phyloP scores from a whole-genome alignment of 2,329 filamentous ascomycete species.

The Cadophora gregata region DNA sequence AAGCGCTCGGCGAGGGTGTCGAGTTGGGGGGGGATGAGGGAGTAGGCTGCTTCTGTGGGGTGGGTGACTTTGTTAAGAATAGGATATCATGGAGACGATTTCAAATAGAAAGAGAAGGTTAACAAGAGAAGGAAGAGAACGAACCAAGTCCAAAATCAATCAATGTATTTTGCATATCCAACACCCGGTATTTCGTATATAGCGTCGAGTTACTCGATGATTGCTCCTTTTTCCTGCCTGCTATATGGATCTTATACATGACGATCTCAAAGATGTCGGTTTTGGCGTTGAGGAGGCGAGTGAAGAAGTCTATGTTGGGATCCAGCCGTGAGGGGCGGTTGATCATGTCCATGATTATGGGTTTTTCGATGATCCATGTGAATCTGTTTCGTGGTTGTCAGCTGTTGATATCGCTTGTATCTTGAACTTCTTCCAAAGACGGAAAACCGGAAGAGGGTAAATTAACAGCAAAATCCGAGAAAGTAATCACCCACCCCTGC shows the following conservation, averaged over 20 bases:
- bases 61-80: background rate
- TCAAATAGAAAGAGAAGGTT: too few species aligned
- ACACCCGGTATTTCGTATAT: background rate
- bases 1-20: background rate
- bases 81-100: too few species aligned
- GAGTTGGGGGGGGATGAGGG: background rate
- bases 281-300: background rate
- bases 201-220: background rate
- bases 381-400: background rate
- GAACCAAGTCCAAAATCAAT: background rate
- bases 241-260: slow-evolving; percentile 14
- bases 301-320: slow-evolving; percentile 5
- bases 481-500: background rate
- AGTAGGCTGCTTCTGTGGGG: background rate
- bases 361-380: slow-evolving; percentile 8
- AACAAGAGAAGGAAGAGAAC: too few species aligned
- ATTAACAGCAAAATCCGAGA: too few species aligned
- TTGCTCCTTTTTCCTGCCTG: slow-evolving; percentile 6
- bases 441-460: too few species aligned
- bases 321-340: background rate
- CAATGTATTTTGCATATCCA: slow-evolving; percentile 5
- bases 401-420: too few species aligned
- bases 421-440: too few species aligned
- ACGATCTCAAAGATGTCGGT: slow-evolving; percentile 12
- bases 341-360: slow-evolving; percentile 9